Conservation (phyloP, 129 eudicot genomes). For the Pulicaria dysenterica region DNA sequence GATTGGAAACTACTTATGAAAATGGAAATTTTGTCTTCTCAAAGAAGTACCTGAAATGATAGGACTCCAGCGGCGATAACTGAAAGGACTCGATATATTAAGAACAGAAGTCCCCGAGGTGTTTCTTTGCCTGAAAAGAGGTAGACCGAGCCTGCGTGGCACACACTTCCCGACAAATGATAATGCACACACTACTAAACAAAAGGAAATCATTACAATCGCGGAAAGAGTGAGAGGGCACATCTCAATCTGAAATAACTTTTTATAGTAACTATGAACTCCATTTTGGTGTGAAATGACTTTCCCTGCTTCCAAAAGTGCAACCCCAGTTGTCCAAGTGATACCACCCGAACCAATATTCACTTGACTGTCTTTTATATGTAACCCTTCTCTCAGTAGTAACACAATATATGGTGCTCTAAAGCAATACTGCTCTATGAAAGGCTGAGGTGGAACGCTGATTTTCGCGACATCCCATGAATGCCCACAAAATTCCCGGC, state of each 20-base stretch:
- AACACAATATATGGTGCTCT: conserved; percentile 87
- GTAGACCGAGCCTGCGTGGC: conserved; percentile 57
- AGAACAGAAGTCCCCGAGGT: conserved; percentile 58
- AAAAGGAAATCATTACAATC: conserved; percentile 57
- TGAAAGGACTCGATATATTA: conserved; percentile 75
- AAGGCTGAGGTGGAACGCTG: conserved; percentile 95
- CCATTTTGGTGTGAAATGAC: conserved; percentile 42
- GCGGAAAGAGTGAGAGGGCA: conserved; percentile 57
- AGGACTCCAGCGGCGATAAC: conserved; percentile 87
- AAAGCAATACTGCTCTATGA: conserved; percentile 92
- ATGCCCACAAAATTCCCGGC: conserved; percentile 69
- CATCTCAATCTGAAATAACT: conserved; percentile 54
- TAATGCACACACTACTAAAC: conserved; percentile 45
- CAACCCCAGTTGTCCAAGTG: conserved; percentile 99
- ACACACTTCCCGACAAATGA: conserved; percentile 48
- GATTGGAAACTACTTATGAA: neutral
- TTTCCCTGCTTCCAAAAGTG: conserved; percentile 88
- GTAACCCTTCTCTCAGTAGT: conserved; percentile 87
- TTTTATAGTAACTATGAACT: conserved; percentile 41
- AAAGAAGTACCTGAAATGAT: conserved; percentile 66
- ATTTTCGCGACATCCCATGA: conserved; percentile 76
- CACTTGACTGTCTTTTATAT: conserved; percentile 69
- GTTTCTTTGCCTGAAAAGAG: conserved; percentile 68
- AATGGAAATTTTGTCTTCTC: neutral
- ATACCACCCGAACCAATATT: conserved; percentile 91